phyloP scores from a whole-genome alignment of 2,329 filamentous ascomycete species.

The Xylariomycetidae sp. region DNA sequence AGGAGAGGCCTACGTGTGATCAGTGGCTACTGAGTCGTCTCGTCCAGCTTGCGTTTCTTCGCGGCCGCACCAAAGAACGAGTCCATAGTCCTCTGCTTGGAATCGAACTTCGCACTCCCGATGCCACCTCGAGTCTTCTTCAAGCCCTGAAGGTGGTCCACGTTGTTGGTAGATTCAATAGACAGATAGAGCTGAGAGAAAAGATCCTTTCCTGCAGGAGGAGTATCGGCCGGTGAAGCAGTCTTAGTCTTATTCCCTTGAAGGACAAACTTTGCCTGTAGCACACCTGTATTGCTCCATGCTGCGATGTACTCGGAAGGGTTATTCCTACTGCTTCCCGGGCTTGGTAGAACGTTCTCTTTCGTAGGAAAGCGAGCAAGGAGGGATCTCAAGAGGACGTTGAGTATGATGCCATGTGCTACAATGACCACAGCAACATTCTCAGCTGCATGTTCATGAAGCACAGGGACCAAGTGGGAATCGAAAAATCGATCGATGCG shows the following conservation, averaged over 20 bases:
- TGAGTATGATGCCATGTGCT: slow-evolving; percentile 79
- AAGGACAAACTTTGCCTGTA: slow-evolving; percentile 19
- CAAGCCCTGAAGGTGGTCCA: slow-evolving; percentile 66
- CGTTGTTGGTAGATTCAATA: slow-evolving; percentile 62
- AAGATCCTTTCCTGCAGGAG: too few relatives aligned
- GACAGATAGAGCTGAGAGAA: slow-evolving; percentile 24
- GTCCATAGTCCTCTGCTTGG: slow-evolving; percentile 69
- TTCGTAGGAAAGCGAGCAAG: slow-evolving; percentile 44
- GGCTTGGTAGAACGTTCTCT: slow-evolving; percentile 3
- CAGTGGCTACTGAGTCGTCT: slow-evolving; percentile 3
- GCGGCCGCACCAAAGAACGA: slow-evolving; percentile 58
- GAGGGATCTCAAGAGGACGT: slow-evolving; percentile 61
- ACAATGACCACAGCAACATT: slow-evolving; percentile 59
- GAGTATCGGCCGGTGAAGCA: not conserved
- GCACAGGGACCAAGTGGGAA: slow-evolving; percentile 54
- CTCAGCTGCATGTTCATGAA: slow-evolving; percentile 28
- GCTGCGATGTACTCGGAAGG: slow-evolving; percentile 24
- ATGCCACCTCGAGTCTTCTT: slow-evolving; percentile 80
- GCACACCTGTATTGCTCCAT: slow-evolving; percentile 48
- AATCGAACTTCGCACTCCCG: slow-evolving; percentile 71
- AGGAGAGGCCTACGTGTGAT: not conserved
- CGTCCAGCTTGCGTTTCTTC: slow-evolving; percentile 46
- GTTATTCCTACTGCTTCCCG: slow-evolving; percentile 9
- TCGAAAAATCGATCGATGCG: slow-evolving; percentile 65
- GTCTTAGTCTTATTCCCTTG: too few relatives aligned